phyloP scores from a whole-genome alignment of 176 grass and related monocot species.

The Poa annua region DNA sequence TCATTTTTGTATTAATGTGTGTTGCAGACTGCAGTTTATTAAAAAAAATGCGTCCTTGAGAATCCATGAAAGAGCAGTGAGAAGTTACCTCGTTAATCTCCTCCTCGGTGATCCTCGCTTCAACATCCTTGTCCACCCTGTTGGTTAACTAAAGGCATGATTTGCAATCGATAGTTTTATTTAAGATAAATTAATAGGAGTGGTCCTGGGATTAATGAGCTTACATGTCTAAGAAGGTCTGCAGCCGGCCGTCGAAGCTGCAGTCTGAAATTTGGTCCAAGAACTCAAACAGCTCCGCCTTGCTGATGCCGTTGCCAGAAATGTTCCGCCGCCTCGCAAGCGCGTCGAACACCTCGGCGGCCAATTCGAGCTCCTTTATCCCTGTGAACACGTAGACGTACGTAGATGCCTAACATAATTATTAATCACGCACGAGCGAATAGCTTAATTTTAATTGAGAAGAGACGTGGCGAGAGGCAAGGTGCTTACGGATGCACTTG shows the following conservation, averaged over 20 bases:
- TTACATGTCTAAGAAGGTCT: slow-evolving; percentile 97
- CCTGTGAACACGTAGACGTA: slow-evolving; percentile 46
- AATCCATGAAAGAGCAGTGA: not conserved
- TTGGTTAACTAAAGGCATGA: not conserved
- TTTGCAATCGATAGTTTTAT: too few species aligned
- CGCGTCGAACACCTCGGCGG: slow-evolving; percentile 81
- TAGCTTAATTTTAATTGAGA: not conserved
- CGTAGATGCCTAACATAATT: too few species aligned
- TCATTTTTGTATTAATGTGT: too few species aligned
- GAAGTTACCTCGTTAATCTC: slow-evolving; percentile 75
- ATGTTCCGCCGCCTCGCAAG: slow-evolving; percentile 69
- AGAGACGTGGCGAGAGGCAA: not conserved
- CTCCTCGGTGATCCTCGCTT: slow-evolving; percentile 71
- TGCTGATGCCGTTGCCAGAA: slow-evolving; percentile 63
- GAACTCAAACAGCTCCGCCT: slow-evolving; percentile 78
- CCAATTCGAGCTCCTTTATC: slow-evolving; percentile 74
- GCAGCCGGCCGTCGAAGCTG: slow-evolving; percentile 84
- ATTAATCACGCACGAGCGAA: not conserved
- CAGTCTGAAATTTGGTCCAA: slow-evolving; percentile 89
- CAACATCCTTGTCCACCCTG: slow-evolving; percentile 91
- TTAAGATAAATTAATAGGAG: not conserved
- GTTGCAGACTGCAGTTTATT: too few species aligned
- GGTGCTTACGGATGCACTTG: slow-evolving; percentile 70
- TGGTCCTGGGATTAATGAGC: not conserved
- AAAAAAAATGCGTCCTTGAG: too few species aligned